Percentiles rank a stretch among this genome's conserved stretches.
Evolutionary conservation across 1,284 basidiomycete species (phyloP).

Genomic region (Microbotryomycetes sp.): DNA sequence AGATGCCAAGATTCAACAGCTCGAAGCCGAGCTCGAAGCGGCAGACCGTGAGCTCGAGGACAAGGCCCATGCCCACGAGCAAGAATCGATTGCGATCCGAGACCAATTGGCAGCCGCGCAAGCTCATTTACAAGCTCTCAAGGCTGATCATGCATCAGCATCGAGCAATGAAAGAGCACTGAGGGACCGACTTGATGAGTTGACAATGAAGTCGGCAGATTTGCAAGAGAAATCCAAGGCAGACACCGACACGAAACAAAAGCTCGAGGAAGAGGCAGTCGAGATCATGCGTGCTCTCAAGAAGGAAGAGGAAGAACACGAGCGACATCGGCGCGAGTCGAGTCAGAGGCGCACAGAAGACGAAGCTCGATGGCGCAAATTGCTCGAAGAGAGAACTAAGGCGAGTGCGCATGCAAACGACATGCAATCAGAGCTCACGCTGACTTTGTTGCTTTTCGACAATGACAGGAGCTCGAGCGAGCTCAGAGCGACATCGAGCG

Average conservation of each 20-base stretch:
- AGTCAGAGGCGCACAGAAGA: conserved; percentile 45
- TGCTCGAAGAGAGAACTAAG: conserved; percentile 44
- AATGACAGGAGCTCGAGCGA: conserved; percentile 37
- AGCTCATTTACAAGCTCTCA: conserved; percentile 32
- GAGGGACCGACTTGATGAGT: conserved; percentile 61
- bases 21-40: conserved; percentile 46
- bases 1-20: conserved; percentile 37
- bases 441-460: neutral
- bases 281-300: conserved; percentile 62
- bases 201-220: conserved; percentile 57
- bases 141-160: conserved; percentile 35
- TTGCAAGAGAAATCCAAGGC: conserved; percentile 36
- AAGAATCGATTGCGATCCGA: conserved; percentile 56
- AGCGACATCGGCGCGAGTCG: conserved; percentile 40
- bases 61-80: conserved; percentile 65
- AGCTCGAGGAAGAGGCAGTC: conserved; percentile 50
- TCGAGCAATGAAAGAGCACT: conserved; percentile 35
- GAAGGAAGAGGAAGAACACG: conserved; percentile 46
- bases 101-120: neutral
- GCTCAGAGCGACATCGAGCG: conserved; percentile 43
- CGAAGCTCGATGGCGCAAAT: conserved; percentile 42
- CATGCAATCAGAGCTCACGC: neutral
- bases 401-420: conserved; percentile 23
- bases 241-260: conserved; percentile 26
- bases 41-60: conserved; percentile 57